These are phyloP conservation scores for Fusarium liriodendri DNA, from an alignment of 2,329 filamentous ascomycete genomes.

Conservation along the genomic window DNA sequence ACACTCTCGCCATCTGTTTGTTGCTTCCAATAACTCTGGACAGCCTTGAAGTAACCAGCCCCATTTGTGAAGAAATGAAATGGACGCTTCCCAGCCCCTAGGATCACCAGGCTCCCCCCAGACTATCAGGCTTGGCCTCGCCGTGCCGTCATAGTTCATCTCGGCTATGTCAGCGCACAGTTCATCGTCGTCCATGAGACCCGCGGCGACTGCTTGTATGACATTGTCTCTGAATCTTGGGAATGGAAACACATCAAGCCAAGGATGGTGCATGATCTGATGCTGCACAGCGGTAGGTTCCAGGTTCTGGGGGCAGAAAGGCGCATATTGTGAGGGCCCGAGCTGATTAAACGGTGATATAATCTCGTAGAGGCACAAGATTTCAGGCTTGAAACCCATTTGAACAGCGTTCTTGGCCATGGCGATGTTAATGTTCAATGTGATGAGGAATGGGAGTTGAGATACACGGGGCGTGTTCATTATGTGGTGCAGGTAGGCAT, in stretches of 20 bases:
- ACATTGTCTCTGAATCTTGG: slow-evolving; percentile 13
- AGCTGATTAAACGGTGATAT: slow-evolving; percentile 10
- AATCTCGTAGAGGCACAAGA: slow-evolving; percentile 5
- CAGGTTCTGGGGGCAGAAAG: neutral
- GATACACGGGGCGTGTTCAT: slow-evolving; percentile 14
- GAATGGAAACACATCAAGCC: slow-evolving; percentile 23
- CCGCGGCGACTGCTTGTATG: neutral
- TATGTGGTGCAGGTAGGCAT: slow-evolving; percentile 14
- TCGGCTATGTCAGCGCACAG: slow-evolving; percentile 11
- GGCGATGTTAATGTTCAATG: slow-evolving; percentile 16
- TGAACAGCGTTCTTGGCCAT: slow-evolving; percentile 7
- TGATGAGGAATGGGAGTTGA: slow-evolving; percentile 15
- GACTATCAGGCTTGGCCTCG: slow-evolving; percentile 19
- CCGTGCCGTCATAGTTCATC: slow-evolving; percentile 1
- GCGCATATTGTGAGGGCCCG: neutral
- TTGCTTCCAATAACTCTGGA: slow-evolving; percentile 15
- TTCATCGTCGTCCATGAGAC: slow-evolving; percentile 7
- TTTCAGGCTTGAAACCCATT: neutral
- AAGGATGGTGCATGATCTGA: slow-evolving; percentile 6
- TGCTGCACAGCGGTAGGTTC: neutral
- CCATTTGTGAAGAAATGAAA: slow-evolving; percentile 21
- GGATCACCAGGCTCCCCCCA: slow-evolving; percentile 20
- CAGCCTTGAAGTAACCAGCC: slow-evolving; percentile 18
- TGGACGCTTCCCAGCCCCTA: slow-evolving; percentile 17
- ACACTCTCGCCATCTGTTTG: slow-evolving; percentile 21